Conservation (phyloP, 371 early-diverging fungal species). For the Actinomucor elegans region DNA sequence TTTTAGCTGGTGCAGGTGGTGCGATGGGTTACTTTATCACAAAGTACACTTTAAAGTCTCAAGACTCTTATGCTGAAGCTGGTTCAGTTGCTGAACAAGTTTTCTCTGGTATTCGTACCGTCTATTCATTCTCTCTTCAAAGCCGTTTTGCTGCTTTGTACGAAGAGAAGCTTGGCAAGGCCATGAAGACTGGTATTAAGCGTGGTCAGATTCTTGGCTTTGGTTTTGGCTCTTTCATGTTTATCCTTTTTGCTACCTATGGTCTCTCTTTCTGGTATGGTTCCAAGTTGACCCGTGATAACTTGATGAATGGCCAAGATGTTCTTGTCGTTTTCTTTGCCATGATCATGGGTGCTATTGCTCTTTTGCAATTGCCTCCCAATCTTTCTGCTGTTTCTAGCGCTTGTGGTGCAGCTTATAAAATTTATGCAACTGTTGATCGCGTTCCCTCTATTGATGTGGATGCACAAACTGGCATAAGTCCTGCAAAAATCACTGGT, state of each 20-base stretch:
- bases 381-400: constrained; percentile 50
- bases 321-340: constrained; percentile 73
- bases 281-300: constrained; percentile 50
- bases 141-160: constrained; percentile 67
- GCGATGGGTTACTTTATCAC: constrained; percentile 74
- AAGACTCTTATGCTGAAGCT: constrained; percentile 47
- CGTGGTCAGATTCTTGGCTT: constrained; percentile 54
- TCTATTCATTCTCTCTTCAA: constrained; percentile 83
- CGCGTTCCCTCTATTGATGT: constrained; percentile 69
- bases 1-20: constrained; percentile 51
- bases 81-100: constrained; percentile 64
- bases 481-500: constrained; percentile 52
- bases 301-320: constrained; percentile 42
- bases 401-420: constrained; percentile 67
- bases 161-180: constrained; percentile 50
- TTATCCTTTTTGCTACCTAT: constrained; percentile 65
- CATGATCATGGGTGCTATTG: constrained; percentile 65
- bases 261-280: constrained; percentile 86
- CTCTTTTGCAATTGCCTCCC: constrained; percentile 54
- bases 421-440: constrained; percentile 78
- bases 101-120: constrained; percentile 84
- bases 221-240: constrained; percentile 65
- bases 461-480: constrained; percentile 50
- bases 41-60: constrained; percentile 37
- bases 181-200: constrained; percentile 55